A percentile compares a stretch with the other conserved stretches of the same genome.
Conservation (phyloP, 768 basidiomycete genomes). For the Podaxis carcinomalis region DNA sequence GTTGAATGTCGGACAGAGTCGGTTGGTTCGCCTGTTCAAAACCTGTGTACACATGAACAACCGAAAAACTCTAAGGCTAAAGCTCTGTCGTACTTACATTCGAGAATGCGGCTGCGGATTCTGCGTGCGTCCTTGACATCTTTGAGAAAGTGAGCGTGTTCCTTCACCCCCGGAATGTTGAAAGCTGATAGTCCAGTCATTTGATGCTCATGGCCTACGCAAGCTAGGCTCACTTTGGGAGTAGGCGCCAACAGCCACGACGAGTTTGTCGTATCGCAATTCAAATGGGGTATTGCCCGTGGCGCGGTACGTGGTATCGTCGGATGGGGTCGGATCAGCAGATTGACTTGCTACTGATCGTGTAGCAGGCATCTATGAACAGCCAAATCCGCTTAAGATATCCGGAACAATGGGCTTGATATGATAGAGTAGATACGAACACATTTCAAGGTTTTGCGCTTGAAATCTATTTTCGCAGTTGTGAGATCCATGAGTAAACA, state of each 20-base stretch:
- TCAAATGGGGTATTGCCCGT: conserved; percentile 38
- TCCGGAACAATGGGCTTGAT: not conserved
- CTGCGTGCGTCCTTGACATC: conserved; percentile 71
- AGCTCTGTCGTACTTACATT: conserved; percentile 40
- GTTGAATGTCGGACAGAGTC: conserved; percentile 66
- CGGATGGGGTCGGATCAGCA: conserved; percentile 21
- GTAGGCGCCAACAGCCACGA: conserved; percentile 84
- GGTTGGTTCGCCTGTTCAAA: conserved; percentile 89
- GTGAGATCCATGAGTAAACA: not conserved
- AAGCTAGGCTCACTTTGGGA: conserved; percentile 56
- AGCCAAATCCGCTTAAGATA: not conserved
- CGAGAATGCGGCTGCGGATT: conserved; percentile 70
- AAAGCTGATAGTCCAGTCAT: conserved; percentile 37
- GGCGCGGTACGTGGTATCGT: conserved; percentile 9
- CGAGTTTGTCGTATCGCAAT: conserved; percentile 72
- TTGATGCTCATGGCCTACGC: not conserved
- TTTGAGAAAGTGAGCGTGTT: conserved; percentile 79
- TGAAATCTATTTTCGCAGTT: conserved; percentile 42
- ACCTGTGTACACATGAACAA: conserved; percentile 30
- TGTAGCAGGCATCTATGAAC: conserved; percentile 57
- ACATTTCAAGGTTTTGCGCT: conserved; percentile 54
- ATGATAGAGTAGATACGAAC: conserved; percentile 29
- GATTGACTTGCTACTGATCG: conserved; percentile 28
- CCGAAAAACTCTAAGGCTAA: not conserved
- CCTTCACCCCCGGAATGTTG: conserved; percentile 71